phyloP scores from a whole-genome alignment of 768 basidiomycete species.

The Tremella yokohamensis region DNA sequence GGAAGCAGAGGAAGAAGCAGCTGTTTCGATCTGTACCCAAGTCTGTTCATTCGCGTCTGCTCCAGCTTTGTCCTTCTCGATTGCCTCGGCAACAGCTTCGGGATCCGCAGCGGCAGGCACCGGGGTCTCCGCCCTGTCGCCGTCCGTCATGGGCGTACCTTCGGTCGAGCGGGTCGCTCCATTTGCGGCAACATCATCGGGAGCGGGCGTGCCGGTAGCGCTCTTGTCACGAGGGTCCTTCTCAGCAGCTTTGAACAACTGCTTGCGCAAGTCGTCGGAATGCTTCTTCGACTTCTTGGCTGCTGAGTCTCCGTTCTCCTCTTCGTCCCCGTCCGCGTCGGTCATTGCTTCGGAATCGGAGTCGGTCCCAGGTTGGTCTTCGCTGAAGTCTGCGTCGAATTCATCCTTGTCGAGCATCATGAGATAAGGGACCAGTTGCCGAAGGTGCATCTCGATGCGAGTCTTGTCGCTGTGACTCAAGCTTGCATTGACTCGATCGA shows the following conservation, averaged over 20 bases:
- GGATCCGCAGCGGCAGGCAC: conserved; percentile 43
- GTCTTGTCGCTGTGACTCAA: conserved; percentile 72
- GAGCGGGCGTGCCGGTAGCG: conserved; percentile 35
- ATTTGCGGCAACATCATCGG: conserved; percentile 24
- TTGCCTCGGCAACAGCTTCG: conserved; percentile 42
- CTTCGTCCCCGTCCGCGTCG: conserved; percentile 55
- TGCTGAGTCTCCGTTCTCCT: conserved; percentile 35
- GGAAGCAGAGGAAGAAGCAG: conserved; percentile 19
- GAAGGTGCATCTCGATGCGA: conserved; percentile 77
- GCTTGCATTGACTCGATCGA: conserved; percentile 73
- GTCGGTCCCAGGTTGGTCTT: conserved; percentile 53
- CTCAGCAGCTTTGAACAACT: conserved; percentile 71
- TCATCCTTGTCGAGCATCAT: conserved; percentile 58
- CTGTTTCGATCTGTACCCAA: conserved; percentile 49
- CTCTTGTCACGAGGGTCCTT: conserved; percentile 51
- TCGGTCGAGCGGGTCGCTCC: conserved; percentile 39
- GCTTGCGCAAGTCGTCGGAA: conserved; percentile 70
- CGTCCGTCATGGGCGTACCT: conserved; percentile 38
- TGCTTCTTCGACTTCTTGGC: conserved; percentile 36
- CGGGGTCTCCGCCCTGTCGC: conserved; percentile 41
- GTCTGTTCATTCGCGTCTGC: conserved; percentile 49
- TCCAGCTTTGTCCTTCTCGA: conserved; percentile 43
- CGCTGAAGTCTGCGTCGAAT: conserved; percentile 53
- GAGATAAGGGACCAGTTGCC: conserved; percentile 75
- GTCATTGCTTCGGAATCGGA: conserved; percentile 63